Conservation (phyloP, 2,329 filamentous ascomycete species). For the Pseudogymnoascus sp. region DNA sequence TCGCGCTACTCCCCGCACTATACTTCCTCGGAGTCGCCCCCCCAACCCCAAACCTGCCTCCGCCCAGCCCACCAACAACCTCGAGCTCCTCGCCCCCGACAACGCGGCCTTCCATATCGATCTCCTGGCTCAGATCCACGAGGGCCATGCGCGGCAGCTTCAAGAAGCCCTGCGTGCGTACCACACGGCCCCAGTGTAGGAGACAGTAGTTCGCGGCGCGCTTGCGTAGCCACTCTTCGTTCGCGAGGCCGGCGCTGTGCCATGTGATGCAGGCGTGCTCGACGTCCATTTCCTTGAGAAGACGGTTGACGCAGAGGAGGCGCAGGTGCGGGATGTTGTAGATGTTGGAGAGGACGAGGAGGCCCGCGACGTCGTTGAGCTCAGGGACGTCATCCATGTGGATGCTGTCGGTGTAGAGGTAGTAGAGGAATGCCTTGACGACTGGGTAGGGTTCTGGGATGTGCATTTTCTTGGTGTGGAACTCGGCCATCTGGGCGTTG, state of each 20-base stretch:
- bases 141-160: slow-evolving; percentile 69
- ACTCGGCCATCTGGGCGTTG: slow-evolving; percentile 91
- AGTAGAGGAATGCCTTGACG: slow-evolving; percentile 90
- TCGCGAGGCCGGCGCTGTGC: slow-evolving; percentile 84
- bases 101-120: slow-evolving; percentile 86
- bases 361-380: slow-evolving; percentile 79
- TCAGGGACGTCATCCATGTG: slow-evolving; percentile 47
- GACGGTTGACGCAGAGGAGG: slow-evolving; percentile 79
- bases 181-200: slow-evolving; percentile 88
- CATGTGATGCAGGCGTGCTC: slow-evolving; percentile 93
- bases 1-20: slow-evolving; percentile 51
- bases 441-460: slow-evolving; percentile 93
- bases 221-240: slow-evolving; percentile 87
- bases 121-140: slow-evolving; percentile 86
- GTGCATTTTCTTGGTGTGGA: slow-evolving; percentile 94
- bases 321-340: slow-evolving; percentile 94
- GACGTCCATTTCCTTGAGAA: slow-evolving; percentile 85
- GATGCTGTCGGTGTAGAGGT: slow-evolving; percentile 94
- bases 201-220: slow-evolving; percentile 83
- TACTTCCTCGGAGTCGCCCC: slow-evolving; percentile 42
- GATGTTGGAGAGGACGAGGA: slow-evolving; percentile 95
- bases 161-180: slow-evolving; percentile 80
- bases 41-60: slow-evolving; percentile 39
- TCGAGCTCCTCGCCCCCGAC: slow-evolving; percentile 49
- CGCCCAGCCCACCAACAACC: slow-evolving; percentile 41